Evolutionary conservation across 371 early-diverging fungal species (phyloP).

Genomic region (Mortierella sp.): DNA sequence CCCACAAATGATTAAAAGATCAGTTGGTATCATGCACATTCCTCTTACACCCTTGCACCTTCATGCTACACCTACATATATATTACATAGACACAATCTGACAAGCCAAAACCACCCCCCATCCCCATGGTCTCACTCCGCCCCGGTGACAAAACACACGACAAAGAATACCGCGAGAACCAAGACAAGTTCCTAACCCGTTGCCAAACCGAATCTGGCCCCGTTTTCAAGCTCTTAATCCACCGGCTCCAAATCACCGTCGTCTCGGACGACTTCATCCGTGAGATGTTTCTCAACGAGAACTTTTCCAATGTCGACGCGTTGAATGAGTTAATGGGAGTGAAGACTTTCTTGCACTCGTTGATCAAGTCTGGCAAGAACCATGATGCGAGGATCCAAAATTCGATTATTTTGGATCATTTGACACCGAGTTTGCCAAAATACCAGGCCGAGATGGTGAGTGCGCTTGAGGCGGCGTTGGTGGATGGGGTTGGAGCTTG

Average conservation of each 20-base stretch:
- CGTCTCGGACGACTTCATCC: background rate
- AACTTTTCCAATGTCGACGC: constrained; percentile 9
- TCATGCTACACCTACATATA: background rate
- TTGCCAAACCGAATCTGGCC: constrained; percentile 15
- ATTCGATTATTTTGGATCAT: background rate
- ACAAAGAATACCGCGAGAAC: constrained; percentile 25
- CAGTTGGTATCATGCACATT: too few relatives aligned
- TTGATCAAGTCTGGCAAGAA: background rate
- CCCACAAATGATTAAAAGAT: too few relatives aligned
- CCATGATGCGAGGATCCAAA: background rate
- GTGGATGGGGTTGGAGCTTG: background rate
- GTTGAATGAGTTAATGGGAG: constrained; percentile 18
- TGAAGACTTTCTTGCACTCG: constrained; percentile 1
- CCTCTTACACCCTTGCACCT: background rate
- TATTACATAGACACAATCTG: background rate
- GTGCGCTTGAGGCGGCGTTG: background rate
- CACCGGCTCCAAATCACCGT: background rate
- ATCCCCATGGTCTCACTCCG: constrained; percentile 24
- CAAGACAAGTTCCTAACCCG: constrained; percentile 21
- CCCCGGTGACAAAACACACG: constrained; percentile 26
- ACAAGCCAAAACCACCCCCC: background rate
- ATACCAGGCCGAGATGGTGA: background rate
- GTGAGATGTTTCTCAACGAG: constrained; percentile 8
- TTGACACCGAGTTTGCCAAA: background rate
- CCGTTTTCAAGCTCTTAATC: constrained; percentile 18